Base-by-base conservation (phyloP, 306 rosid genomes). In the Prunus dulcis region DNA sequence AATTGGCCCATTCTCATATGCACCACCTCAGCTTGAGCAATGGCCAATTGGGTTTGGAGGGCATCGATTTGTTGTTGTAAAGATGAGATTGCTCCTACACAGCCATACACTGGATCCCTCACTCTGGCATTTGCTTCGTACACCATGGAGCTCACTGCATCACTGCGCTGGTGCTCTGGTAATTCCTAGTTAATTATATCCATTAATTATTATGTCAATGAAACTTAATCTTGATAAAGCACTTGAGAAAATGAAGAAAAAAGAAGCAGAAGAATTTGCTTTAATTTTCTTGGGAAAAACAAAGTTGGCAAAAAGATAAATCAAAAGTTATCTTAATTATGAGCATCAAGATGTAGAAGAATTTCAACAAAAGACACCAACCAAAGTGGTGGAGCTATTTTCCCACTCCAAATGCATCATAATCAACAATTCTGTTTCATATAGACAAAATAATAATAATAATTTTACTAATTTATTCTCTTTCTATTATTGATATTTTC, bases 111-210 rank as follows among this genome's bases (percentile, higher is more conserved):
- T 0, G 98, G 98, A 65, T 94, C 97, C 76, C 95, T 79, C 20
- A 91, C 91, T n/a, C 98, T 81, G n/a, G 98, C 98, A 58, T 94
- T 87, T 1, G 98, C 98, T 78, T 94, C 98, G 43, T 94, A 94
- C 43, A 94, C 97, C 97, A 94, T 92, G 4, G 98, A 91, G 73
- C 96, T 94, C 53, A 94, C 98, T 1, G 98, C 98, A 68, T 94
- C 98, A 58, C 92, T 90, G n/a, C 97, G 32, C 45, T 94, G 95
- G 32, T 90, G 86, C 71, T 89, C 98, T 4, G 96, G 93, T 34
- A 94, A 67, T 67, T 94, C 98, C 98, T 94, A 82, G 15, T 28
- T 27, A 25, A 49, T 38, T 38, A 38, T 12, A 6, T 14, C 38
- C 17, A 61, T 61, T 11, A 56, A n/a, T 56, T 12, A 56, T 49